Percentiles rank a stretch among this genome's conserved stretches.
Evolutionary conservation across 1,284 basidiomycete species (phyloP).

Genomic region (Apiotrichum domesticum): DNA sequence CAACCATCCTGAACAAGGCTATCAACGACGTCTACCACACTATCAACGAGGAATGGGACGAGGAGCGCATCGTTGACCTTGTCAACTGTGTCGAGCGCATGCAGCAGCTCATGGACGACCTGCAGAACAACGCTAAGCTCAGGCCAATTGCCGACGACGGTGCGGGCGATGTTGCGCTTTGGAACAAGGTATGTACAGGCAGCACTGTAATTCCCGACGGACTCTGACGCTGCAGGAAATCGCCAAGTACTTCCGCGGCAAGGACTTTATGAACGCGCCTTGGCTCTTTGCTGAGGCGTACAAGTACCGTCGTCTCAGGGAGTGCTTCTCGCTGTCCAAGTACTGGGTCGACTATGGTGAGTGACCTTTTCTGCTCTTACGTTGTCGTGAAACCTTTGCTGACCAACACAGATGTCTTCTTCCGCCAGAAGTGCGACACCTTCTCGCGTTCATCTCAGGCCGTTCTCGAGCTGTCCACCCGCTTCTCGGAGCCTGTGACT

Average conservation of each 20-base stretch:
- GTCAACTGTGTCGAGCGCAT: constrained; percentile 80
- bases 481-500: constrained; percentile 81
- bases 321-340: constrained; percentile 90
- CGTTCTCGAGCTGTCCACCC: constrained; percentile 89
- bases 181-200: constrained; percentile 68
- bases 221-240: constrained; percentile 54
- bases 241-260: constrained; percentile 87
- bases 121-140: constrained; percentile 70
- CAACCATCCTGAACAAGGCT: constrained; percentile 92
- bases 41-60: constrained; percentile 74
- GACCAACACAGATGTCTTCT: constrained; percentile 55
- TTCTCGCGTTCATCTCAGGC: constrained; percentile 88
- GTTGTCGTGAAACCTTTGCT: constrained; percentile 41
- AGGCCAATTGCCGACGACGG: constrained; percentile 85
- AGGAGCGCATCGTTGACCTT: constrained; percentile 82
- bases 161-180: constrained; percentile 88
- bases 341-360: constrained; percentile 80
- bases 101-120: constrained; percentile 72
- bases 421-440: constrained; percentile 91
- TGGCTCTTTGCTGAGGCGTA: constrained; percentile 97
- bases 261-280: constrained; percentile 92
- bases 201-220: too few species aligned
- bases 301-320: constrained; percentile 92
- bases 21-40: constrained; percentile 89
- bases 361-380: background rate